Percentiles rank a stretch among this genome's conserved stretches.
These are phyloP conservation scores for Pichia nanzhaoensis DNA, from an alignment of 805 yeast genomes.

Conservation along the genomic window DNA sequence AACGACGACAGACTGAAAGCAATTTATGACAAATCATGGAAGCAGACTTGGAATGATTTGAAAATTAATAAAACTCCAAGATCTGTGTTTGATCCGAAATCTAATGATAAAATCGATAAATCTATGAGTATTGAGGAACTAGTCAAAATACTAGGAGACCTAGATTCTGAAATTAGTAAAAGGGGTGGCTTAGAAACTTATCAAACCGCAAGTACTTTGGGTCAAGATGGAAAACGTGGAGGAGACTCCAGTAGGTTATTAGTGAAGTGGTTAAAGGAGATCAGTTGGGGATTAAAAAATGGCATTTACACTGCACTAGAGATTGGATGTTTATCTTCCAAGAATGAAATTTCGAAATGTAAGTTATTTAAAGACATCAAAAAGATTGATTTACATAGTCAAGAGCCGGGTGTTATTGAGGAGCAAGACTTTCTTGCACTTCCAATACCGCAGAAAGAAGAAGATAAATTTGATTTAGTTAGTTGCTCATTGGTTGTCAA, in stretches of 20 bases:
- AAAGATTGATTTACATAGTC: constrained; percentile 77
- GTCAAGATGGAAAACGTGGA: constrained; percentile 73
- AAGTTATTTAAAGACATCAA: constrained; percentile 44
- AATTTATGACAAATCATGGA: constrained; percentile 12
- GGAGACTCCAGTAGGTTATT: constrained; percentile 86
- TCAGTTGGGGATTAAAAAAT: neutral
- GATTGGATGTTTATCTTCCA: constrained; percentile 71
- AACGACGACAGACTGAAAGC: constrained; percentile 1
- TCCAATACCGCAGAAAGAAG: constrained; percentile 43
- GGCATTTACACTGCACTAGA: constrained; percentile 48
- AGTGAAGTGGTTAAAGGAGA: constrained; percentile 54
- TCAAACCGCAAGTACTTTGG: constrained; percentile 80
- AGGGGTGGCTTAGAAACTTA: constrained; percentile 76
- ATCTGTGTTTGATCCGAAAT: constrained; percentile 4
- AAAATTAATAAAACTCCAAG: constrained; percentile 24
- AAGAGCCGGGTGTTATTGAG: constrained; percentile 53
- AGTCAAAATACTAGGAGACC: constrained; percentile 37
- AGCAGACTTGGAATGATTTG: constrained; percentile 11
- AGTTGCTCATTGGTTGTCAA: constrained; percentile 86
- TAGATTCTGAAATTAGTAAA: constrained; percentile 54
- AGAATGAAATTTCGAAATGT: constrained; percentile 60
- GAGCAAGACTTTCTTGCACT: constrained; percentile 84
- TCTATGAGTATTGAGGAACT: constrained; percentile 11
- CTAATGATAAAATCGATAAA: constrained; percentile 5
- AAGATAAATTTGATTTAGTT: constrained; percentile 53